phyloP scores from a whole-genome alignment of 2,329 filamentous ascomycete species.

The Ophiosphaerella herpotricha region DNA sequence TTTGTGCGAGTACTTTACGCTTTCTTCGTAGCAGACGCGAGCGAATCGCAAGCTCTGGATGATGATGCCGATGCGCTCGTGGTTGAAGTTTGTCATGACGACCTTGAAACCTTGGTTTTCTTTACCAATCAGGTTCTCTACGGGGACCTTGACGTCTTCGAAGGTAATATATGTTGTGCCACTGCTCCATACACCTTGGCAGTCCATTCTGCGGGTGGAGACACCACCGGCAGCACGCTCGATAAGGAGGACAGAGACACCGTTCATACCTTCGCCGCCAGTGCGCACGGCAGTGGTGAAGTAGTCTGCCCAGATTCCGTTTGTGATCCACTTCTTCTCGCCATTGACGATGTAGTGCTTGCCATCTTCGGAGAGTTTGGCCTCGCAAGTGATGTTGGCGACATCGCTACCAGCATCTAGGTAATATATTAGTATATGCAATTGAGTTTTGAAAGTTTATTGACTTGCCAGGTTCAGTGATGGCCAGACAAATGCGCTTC shows the following conservation, averaged over 20 bases:
- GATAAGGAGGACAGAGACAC: slow-evolving; percentile 87
- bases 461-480: slow-evolving; percentile 72
- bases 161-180: slow-evolving; percentile 98
- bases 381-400: slow-evolving; percentile 92
- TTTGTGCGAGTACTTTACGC: slow-evolving; percentile 96
- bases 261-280: slow-evolving; percentile 87
- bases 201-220: slow-evolving; percentile 94
- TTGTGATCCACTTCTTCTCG: slow-evolving; percentile 99
- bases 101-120: slow-evolving; percentile 98
- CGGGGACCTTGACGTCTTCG: slow-evolving; percentile 98
- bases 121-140: slow-evolving; percentile 98
- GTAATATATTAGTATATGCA: slow-evolving; percentile 11
- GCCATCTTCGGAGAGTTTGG: slow-evolving; percentile 90
- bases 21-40: slow-evolving; percentile 96
- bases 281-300: slow-evolving; percentile 97
- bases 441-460: background rate
- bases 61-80: slow-evolving; percentile 97
- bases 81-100: slow-evolving; percentile 99
- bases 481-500: slow-evolving; percentile 96
- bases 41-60: slow-evolving; percentile 96
- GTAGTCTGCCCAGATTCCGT: slow-evolving; percentile 95
- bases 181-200: slow-evolving; percentile 85
- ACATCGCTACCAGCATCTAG: slow-evolving; percentile 91
- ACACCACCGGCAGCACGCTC: slow-evolving; percentile 76
- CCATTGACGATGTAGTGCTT: slow-evolving; percentile 99